A percentile compares a stretch with the other conserved stretches of the same genome.
Evolutionary conservation across 257 asterid genomes (phyloP).

Genomic region (Coffea eugenioides): DNA sequence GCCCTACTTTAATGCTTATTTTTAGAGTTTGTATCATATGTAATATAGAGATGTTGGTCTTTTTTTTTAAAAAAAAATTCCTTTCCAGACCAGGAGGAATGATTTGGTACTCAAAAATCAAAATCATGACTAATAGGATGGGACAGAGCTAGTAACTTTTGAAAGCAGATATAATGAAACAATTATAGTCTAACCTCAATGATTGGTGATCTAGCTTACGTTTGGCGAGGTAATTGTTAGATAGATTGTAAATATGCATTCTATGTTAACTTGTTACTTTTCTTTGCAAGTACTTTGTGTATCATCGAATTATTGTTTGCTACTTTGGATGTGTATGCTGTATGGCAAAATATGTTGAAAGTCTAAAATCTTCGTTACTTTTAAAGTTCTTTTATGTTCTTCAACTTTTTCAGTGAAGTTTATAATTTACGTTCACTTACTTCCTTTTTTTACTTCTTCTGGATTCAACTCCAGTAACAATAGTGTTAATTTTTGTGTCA

Average conservation of each 20-base stretch:
- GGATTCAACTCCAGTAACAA: neutral
- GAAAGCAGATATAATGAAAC: neutral
- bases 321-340: neutral
- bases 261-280: neutral
- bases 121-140: too few species aligned
- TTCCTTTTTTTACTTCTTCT: neutral
- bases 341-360: neutral
- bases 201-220: neutral
- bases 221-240: too few species aligned
- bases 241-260: neutral
- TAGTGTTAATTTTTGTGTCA: constrained; percentile 1
- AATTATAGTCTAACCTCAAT: neutral
- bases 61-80: too few species aligned
- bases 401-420: neutral
- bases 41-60: too few species aligned
- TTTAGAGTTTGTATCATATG: too few species aligned
- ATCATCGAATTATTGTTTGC: neutral
- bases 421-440: neutral
- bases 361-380: neutral
- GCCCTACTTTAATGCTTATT: too few species aligned
- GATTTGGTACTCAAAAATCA: too few species aligned
- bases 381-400: neutral
- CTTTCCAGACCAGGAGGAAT: too few species aligned
- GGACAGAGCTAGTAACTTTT: neutral
- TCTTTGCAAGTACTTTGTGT: neutral